Percentiles rank a stretch among this genome's conserved stretches.
phyloP scores from a whole-genome alignment of 768 basidiomycete species.

The Kondoa malvinella region DNA sequence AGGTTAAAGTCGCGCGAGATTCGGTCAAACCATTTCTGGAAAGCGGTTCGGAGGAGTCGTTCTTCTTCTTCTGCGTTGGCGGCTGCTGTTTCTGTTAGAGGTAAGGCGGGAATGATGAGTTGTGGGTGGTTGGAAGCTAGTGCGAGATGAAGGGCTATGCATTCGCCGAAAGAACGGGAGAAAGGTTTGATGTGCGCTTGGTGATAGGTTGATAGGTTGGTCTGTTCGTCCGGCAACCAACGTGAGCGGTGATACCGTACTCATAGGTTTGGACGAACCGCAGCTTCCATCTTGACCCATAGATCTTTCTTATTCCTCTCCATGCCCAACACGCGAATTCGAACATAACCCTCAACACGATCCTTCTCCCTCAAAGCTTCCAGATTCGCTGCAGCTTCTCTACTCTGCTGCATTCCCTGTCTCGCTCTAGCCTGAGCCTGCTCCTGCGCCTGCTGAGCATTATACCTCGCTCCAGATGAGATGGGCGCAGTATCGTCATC shows the following conservation, averaged over 20 bases:
- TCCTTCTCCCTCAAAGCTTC: conserved; percentile 5
- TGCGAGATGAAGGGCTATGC: conserved; percentile 81
- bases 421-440: background rate
- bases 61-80: conserved; percentile 98
- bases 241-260: background rate
- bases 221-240: conserved; percentile 38
- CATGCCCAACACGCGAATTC: conserved; percentile 72
- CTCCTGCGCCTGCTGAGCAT: background rate
- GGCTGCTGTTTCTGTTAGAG: conserved; percentile 89
- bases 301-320: conserved; percentile 92
- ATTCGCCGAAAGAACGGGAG: conserved; percentile 85
- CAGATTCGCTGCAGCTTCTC: background rate
- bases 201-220: conserved; percentile 66
- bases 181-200: conserved; percentile 35
- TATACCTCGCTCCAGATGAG: background rate
- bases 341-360: conserved; percentile 46
- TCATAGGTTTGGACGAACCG: conserved; percentile 39
- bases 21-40: conserved; percentile 84
- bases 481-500: background rate
- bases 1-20: conserved; percentile 84
- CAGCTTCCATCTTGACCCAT: conserved; percentile 82
- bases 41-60: conserved; percentile 77
- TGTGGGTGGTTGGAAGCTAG: conserved; percentile 81
- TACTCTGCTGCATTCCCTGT: background rate
- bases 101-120: conserved; percentile 86